Conservation (phyloP, 441 rosid genomes). For the Eutrema salsugineum region DNA sequence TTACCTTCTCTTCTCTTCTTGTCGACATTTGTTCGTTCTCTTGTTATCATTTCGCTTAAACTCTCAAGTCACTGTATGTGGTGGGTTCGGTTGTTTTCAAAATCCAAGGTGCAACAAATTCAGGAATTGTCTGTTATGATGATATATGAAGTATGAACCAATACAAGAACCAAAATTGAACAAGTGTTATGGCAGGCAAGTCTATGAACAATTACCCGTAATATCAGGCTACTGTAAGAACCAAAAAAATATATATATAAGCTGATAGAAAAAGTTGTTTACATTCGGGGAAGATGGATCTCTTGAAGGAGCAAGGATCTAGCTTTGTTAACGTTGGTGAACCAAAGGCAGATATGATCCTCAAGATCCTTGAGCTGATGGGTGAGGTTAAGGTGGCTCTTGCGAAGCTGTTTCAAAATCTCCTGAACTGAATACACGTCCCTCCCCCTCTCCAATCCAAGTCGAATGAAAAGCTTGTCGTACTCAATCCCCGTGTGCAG, state of each 20-base stretch:
- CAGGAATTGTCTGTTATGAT: neutral
- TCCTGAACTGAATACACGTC: constrained; percentile 43
- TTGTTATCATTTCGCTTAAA: neutral
- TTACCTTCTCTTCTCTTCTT: neutral
- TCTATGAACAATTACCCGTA: neutral
- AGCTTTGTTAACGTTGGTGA: constrained; percentile 52
- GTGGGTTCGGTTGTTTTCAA: constrained; percentile 9
- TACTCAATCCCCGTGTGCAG: constrained; percentile 46
- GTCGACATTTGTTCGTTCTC: neutral
- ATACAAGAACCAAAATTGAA: neutral
- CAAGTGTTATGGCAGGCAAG: constrained; percentile 1
- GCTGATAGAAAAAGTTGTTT: constrained; percentile 11
- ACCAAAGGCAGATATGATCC: constrained; percentile 61
- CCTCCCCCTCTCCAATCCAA: constrained; percentile 56
- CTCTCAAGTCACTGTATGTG: neutral
- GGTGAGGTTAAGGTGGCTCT: constrained; percentile 39
- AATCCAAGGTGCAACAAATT: neutral
- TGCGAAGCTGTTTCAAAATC: constrained; percentile 54
- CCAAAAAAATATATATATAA: neutral
- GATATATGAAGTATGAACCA: neutral
- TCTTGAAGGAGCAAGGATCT: constrained; percentile 56
- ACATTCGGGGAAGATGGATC: constrained; percentile 39
- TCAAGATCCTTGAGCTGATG: constrained; percentile 63
- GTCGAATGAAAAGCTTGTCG: constrained; percentile 49
- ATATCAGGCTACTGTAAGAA: constrained; percentile 5